Evolutionary conservation across 2,329 filamentous ascomycete species (phyloP), one percentile per base, ranked within the genome.

Genomic region (Pseudogymnoascus pannorum): DNA sequence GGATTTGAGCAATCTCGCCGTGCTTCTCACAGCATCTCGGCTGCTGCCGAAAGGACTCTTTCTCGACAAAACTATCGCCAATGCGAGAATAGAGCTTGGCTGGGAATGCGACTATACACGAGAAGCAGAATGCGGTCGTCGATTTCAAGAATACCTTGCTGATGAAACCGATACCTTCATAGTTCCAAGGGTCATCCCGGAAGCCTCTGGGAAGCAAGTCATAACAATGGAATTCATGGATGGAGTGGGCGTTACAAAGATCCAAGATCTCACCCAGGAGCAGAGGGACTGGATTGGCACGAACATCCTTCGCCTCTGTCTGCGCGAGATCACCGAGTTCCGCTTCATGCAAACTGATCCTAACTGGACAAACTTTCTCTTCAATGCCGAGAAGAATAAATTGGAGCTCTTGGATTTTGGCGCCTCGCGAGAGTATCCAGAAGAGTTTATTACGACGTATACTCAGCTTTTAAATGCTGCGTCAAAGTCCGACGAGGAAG

Each of bases 291-390:
- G 92, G 91, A 96, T 99, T 70, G 94, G 94, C 60, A 94, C 91
- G 0, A 90, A 97, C 70, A 90, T 97, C 66, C 82, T 97, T 59
- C 89, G 92, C 3, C 86, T 99, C 9, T 97, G 92, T 72, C 82
- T 97, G 38, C 87, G 92, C 62, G 94, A 97, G 76, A 93, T 97
- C 68, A 87, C 87, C 66, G 91, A 96, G 75, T 97, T 97, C 83
- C 87, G 82, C 64, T 97, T 96, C 78, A 99, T 99, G 94, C 94
- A 99, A 77, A 99, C 94, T 4, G 94, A 99, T 72, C 94, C 94
- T 40, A 99, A 99, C 79, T 99, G 94, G 94, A 97, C 93, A 33
- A 99, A 99, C 75, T 99, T 99, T 74, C 81, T 97, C 18, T 99
- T 91, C 79, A 94, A 97, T 69, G 78, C 85, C 1, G 68, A 78